Conservation (phyloP, 2,329 filamentous ascomycete species). For the Botrytis medusae region DNA sequence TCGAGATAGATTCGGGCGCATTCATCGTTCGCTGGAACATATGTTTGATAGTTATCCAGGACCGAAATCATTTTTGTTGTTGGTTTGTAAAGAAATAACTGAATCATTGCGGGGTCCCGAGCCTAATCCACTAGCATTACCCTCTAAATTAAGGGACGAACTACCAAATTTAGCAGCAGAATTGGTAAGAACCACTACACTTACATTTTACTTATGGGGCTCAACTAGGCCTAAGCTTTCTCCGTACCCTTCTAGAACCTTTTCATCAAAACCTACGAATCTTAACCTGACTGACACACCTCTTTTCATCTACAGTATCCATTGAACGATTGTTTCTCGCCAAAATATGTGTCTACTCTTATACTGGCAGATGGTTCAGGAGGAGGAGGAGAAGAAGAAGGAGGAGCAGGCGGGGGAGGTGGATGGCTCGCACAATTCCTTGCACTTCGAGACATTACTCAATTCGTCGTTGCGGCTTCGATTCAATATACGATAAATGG, state of each 20-base stretch:
- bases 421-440: slow-evolving; percentile 44
- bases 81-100: slow-evolving; percentile 43
- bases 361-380: slow-evolving; percentile 37
- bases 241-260: slow-evolving; percentile 1
- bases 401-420: not conserved
- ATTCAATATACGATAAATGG: slow-evolving; percentile 43
- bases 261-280: not conserved
- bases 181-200: slow-evolving; percentile 38
- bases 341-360: slow-evolving; percentile 41
- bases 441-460: slow-evolving; percentile 43
- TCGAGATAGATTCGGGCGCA: slow-evolving; percentile 43
- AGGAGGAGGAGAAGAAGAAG: slow-evolving; percentile 24
- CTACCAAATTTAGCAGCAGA: slow-evolving; percentile 43
- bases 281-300: not conserved
- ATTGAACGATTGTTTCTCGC: slow-evolving; percentile 41
- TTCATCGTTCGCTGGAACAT: slow-evolving; percentile 43
- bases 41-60: slow-evolving; percentile 45
- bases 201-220: not conserved
- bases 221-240: not conserved
- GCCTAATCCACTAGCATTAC: slow-evolving; percentile 41
- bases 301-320: slow-evolving; percentile 40
- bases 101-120: slow-evolving; percentile 40
- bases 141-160: slow-evolving; percentile 39
- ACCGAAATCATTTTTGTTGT: slow-evolving; percentile 43
- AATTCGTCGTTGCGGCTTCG: slow-evolving; percentile 44